A percentile compares a stretch with the other conserved stretches of the same genome.
phyloP scores from a whole-genome alignment of 345 rosid species.

The Dipteronia dyeriana region DNA sequence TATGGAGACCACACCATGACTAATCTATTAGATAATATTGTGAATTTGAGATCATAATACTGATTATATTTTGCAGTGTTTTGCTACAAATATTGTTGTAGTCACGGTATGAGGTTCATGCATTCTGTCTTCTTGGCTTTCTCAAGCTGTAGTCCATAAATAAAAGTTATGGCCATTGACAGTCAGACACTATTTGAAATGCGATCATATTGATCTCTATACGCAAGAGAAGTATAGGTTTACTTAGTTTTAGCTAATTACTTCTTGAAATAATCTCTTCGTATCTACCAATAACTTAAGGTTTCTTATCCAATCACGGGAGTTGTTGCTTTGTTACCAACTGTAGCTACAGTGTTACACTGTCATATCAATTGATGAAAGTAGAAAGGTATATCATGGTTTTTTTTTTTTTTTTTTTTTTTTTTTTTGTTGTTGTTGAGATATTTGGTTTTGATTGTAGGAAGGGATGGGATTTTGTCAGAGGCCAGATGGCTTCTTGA shows the following conservation, averaged over 20 bases:
- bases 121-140: neutral
- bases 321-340: neutral
- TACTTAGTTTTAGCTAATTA: neutral
- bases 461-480: conserved; percentile 60
- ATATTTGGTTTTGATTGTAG: conserved; percentile 32
- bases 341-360: neutral
- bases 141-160: neutral
- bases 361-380: neutral
- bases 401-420: neutral
- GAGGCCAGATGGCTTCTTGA: conserved; percentile 94
- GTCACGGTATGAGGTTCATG: neutral
- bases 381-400: neutral
- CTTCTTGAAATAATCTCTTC: neutral
- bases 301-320: neutral
- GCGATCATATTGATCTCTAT: neutral
- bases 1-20: neutral
- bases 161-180: neutral
- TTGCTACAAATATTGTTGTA: neutral
- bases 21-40: neutral
- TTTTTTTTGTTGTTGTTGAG: neutral
- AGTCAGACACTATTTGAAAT: neutral
- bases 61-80: neutral
- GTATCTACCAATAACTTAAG: neutral
- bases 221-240: neutral
- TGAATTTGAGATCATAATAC: neutral